Base-by-base conservation (phyloP, 208 protist species). In the Angomonas desouzai region DNA sequence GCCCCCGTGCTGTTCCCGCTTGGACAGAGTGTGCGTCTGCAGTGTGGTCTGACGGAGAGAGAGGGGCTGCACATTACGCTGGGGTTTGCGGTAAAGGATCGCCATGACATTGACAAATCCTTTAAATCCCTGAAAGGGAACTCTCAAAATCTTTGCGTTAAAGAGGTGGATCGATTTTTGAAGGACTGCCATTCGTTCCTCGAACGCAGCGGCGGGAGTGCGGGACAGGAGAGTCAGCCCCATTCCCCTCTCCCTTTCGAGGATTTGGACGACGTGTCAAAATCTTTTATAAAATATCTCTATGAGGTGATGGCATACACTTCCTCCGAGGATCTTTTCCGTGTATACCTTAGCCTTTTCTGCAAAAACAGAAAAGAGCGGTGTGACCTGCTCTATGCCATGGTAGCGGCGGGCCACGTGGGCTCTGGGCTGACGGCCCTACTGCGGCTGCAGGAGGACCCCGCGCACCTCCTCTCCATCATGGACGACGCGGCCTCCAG, bases 21-120 rank as follows among this genome's bases (percentile, higher is more conserved):
- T 23, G 63, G 51, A 3, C 63, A 68, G 53, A 34, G 27, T 16
- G 51, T 47, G 40, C 22, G 55, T 18, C 48, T 60, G 25, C 63
- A n/a, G 49, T 58, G 4, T 43, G 63, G 18, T 4, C 43, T 20
- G 51, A 38, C 29, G 48, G 51, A 13, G 48, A 30, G 53, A 45
- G 45, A n/a, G 29, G 36, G 11, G 45, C 63, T 68, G 0, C 63
- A 68, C 38, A 55, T 56, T n/a, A 68, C 63, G 1, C 6, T 68
- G 28, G 63, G 63, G 11, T 68, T 59, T 23, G 34, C 48, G 9
- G 9, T 1, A 23, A 3, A 47, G 13, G 63, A 68, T 32, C 48
- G 49, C 23, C 63, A 68, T 51, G 63, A 59, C 36, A 51, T 68
- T 2, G 63, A 68, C 43, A 68, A 68, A 34, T 68, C 63, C 4